phyloP scores from a whole-genome alignment of 1,284 basidiomycete genomes.

The Apiotrichum sp. region DNA sequence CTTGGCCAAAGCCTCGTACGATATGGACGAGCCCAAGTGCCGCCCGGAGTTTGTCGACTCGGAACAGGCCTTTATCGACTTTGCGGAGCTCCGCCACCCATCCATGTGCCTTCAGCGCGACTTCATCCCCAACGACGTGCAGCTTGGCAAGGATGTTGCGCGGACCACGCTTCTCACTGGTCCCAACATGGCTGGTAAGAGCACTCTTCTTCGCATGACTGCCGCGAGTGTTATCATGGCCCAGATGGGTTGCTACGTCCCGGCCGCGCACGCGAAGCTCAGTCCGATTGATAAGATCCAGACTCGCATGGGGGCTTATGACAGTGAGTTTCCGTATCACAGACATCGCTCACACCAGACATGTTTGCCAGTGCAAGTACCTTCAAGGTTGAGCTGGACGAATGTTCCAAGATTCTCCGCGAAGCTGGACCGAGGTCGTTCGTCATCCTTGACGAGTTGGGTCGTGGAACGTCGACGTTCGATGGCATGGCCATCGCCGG shows the following conservation, averaged over 20 bases:
- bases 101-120: slow-evolving; percentile 63
- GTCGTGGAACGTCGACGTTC: slow-evolving; percentile 57
- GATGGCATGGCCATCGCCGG: slow-evolving; percentile 95
- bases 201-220: slow-evolving; percentile 87
- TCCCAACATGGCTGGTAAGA: slow-evolving; percentile 77
- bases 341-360: slow-evolving; percentile 48
- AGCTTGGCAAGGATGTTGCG: slow-evolving; percentile 62
- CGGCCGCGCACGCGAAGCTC: slow-evolving; percentile 72
- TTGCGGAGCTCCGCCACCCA: slow-evolving; percentile 79
- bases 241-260: slow-evolving; percentile 95
- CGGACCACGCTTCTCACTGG: slow-evolving; percentile 87
- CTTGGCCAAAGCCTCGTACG: slow-evolving; percentile 79
- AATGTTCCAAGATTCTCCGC: slow-evolving; percentile 84
- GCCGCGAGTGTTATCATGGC: slow-evolving; percentile 92
- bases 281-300: slow-evolving; percentile 89
- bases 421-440: slow-evolving; percentile 86
- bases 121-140: slow-evolving; percentile 93
- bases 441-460: slow-evolving; percentile 89
- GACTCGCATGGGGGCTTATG: slow-evolving; percentile 97
- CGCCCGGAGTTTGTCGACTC: slow-evolving; percentile 80
- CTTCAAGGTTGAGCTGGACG: slow-evolving; percentile 94
- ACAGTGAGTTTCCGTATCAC: slow-evolving; percentile 54
- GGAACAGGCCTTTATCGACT: slow-evolving; percentile 70
- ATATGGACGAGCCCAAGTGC: slow-evolving; percentile 87
- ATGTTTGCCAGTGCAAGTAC: slow-evolving; percentile 94